These are phyloP conservation scores for Peronospora belbahrii DNA, from an alignment of 352 stramenopile genomes.

Conservation along the genomic window DNA sequence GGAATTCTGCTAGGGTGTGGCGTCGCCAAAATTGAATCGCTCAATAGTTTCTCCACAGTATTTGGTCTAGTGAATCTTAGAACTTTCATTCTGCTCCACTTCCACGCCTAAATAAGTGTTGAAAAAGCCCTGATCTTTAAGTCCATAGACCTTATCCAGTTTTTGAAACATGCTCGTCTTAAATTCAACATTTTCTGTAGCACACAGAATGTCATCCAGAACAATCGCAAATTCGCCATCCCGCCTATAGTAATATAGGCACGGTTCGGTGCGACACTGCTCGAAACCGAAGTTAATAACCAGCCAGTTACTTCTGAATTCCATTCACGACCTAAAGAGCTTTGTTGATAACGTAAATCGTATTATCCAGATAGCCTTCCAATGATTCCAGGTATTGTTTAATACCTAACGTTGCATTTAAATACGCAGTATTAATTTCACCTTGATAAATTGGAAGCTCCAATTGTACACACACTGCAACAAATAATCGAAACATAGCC, in stretches of 20 bases:
- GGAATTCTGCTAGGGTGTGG: slow-evolving; percentile 1
- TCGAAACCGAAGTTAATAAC: slow-evolving; percentile 4
- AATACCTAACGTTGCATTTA: slow-evolving; percentile 4
- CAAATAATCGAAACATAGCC: slow-evolving; percentile 4
- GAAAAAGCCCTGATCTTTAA: slow-evolving; percentile 19
- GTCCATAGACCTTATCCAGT: slow-evolving; percentile 7
- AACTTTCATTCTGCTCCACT: slow-evolving; percentile 8
- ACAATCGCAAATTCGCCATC: slow-evolving; percentile 10
- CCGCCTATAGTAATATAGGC: slow-evolving; percentile 8
- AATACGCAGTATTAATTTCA: slow-evolving; percentile 8
- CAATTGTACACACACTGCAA: slow-evolving; percentile 1
- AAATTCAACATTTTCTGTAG: slow-evolving; percentile 7
- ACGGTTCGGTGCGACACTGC: slow-evolving; percentile 6
- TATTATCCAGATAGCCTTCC: slow-evolving; percentile 5
- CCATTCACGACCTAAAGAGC: slow-evolving; percentile 17
- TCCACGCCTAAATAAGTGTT: slow-evolving; percentile 7
- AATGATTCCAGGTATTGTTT: slow-evolving; percentile 6
- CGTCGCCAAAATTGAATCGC: background rate
- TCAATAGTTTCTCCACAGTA: slow-evolving; percentile 9
- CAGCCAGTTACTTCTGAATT: slow-evolving; percentile 13
- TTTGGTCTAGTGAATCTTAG: slow-evolving; percentile 6
- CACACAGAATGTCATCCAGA: slow-evolving; percentile 20
- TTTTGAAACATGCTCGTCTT: slow-evolving; percentile 15
- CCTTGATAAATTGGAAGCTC: slow-evolving; percentile 5
- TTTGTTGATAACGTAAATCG: slow-evolving; percentile 11